phyloP scores from a whole-genome alignment of 305 asterid genomes.

The Solanum hybrid region DNA sequence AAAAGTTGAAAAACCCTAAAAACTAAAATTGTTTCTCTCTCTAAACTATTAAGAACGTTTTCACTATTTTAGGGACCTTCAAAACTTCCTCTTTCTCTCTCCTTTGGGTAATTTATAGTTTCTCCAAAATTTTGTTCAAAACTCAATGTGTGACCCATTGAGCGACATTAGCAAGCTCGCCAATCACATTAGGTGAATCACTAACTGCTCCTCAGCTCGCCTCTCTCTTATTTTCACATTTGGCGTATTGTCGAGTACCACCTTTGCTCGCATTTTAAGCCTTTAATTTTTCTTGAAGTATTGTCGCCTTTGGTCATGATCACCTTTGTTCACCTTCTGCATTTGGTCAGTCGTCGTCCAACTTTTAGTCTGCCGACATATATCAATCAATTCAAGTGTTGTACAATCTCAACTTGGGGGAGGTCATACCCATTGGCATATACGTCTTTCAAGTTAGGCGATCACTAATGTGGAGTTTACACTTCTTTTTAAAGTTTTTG shows the following conservation, averaged over 20 bases:
- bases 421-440: background rate
- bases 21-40: background rate
- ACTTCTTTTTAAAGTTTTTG: background rate
- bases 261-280: background rate
- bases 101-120: background rate
- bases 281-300: background rate
- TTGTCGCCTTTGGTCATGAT: background rate
- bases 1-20: background rate
- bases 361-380: background rate
- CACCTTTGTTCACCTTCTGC: background rate
- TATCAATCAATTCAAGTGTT: too few species aligned
- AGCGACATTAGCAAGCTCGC: background rate
- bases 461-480: background rate
- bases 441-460: background rate
- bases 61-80: background rate
- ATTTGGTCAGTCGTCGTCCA: background rate
- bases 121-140: background rate
- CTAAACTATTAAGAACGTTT: background rate
- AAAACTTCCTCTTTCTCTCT: background rate
- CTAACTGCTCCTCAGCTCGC: background rate
- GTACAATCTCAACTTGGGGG: too few species aligned
- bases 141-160: background rate
- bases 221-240: background rate
- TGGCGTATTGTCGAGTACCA: background rate
- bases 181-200: background rate